Evolutionary conservation across 2,329 filamentous ascomycete genomes (phyloP).

Genomic region (Dactylellina sp.): DNA sequence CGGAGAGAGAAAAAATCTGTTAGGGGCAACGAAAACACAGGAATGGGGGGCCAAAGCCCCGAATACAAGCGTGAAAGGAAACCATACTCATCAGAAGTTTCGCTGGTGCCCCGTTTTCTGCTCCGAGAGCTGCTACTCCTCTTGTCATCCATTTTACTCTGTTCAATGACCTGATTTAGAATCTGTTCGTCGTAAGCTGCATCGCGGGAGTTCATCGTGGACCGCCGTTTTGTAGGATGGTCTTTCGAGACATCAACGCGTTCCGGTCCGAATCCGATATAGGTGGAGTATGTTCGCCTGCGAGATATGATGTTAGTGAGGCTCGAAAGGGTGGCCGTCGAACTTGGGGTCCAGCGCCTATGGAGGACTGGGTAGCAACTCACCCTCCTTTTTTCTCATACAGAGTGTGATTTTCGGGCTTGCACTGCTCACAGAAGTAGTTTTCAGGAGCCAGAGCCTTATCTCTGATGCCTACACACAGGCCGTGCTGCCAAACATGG

Average conservation of each 20-base stretch:
- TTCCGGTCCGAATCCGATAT: slow-evolving; percentile 64
- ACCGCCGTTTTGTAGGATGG: slow-evolving; percentile 81
- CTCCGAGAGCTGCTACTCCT: slow-evolving; percentile 72
- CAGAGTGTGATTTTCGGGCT: slow-evolving; percentile 77
- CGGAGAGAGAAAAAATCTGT: slow-evolving; percentile 57
- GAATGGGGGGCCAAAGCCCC: slow-evolving; percentile 9
- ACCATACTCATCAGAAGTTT: slow-evolving; percentile 87
- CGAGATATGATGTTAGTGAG: slow-evolving; percentile 51
- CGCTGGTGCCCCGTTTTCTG: slow-evolving; percentile 85
- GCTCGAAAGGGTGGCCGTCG: slow-evolving; percentile 2
- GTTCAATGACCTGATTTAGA: slow-evolving; percentile 88
- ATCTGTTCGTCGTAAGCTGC: slow-evolving; percentile 97
- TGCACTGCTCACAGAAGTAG: slow-evolving; percentile 95
- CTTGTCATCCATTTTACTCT: slow-evolving; percentile 84
- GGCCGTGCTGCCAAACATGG: slow-evolving; percentile 98
- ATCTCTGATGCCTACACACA: slow-evolving; percentile 96
- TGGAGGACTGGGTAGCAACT: slow-evolving; percentile 63
- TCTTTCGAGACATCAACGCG: slow-evolving; percentile 37
- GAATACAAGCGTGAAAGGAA: slow-evolving; percentile 19
- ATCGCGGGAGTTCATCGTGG: slow-evolving; percentile 96
- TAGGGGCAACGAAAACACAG: slow-evolving; percentile 46
- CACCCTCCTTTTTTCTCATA: slow-evolving; percentile 86
- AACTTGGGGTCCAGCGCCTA: not conserved
- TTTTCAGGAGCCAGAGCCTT: slow-evolving; percentile 93
- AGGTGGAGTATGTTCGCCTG: slow-evolving; percentile 76